phyloP scores from a whole-genome alignment of 2,329 filamentous ascomycete species.

The Grosmannia serpens region DNA sequence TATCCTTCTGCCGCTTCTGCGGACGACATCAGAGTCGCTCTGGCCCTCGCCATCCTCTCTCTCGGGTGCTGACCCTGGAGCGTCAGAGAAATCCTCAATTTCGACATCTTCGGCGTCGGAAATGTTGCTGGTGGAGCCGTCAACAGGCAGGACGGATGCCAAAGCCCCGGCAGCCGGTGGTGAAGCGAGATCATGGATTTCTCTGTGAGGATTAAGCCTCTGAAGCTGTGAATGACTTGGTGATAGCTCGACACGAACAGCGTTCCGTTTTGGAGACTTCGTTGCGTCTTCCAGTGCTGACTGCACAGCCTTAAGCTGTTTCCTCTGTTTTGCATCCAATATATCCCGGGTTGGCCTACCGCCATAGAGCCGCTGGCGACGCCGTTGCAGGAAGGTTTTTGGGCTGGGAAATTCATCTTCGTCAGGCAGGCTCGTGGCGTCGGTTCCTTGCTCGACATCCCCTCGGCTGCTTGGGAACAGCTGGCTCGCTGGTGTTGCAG shows the following conservation, averaged over 20 bases:
- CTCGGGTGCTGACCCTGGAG: constrained; percentile 2
- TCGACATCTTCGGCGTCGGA: neutral
- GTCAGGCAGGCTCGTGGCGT: constrained; percentile 19
- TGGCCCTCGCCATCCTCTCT: constrained; percentile 16
- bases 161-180: neutral
- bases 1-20: constrained; percentile 33
- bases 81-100: neutral
- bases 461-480: constrained; percentile 18
- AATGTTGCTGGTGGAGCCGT: too few species aligned
- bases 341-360: neutral
- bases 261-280: constrained; percentile 3
- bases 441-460: constrained; percentile 17
- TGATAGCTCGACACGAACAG: constrained; percentile 8
- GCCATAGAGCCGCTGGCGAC: constrained; percentile 4
- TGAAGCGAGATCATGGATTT: neutral
- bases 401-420: constrained; percentile 20
- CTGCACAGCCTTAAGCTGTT: constrained; percentile 4
- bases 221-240: neutral
- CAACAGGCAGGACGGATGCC: neutral
- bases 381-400: constrained; percentile 10
- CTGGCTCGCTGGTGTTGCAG: constrained; percentile 14
- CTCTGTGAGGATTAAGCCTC: neutral
- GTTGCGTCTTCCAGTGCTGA: neutral
- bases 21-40: constrained; percentile 30
- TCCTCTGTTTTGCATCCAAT: constrained; percentile 10